Percentiles rank a stretch among this genome's conserved stretches.
phyloP scores from a whole-genome alignment of 2,329 filamentous ascomycete species.

The Aspergillus melleus region DNA sequence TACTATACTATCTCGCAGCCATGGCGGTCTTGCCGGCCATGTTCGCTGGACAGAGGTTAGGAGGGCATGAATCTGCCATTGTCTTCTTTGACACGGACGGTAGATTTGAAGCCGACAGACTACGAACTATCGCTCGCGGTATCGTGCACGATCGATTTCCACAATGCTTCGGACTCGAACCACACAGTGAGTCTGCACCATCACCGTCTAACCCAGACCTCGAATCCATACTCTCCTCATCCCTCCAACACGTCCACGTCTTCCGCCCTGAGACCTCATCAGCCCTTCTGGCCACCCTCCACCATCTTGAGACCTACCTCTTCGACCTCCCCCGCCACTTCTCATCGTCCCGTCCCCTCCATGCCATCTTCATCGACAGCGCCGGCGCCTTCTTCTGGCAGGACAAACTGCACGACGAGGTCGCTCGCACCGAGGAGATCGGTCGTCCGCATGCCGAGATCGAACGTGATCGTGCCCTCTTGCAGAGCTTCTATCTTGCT shows the following conservation, averaged over 20 bases:
- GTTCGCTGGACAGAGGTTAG: slow-evolving; percentile 31
- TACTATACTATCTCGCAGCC: slow-evolving; percentile 58
- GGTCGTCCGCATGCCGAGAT: slow-evolving; percentile 29
- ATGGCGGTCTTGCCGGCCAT: slow-evolving; percentile 51
- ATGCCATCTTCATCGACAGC: slow-evolving; percentile 56
- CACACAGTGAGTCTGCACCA: neutral
- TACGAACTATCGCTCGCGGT: slow-evolving; percentile 35
- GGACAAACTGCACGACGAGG: slow-evolving; percentile 47
- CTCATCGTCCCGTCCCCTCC: slow-evolving; percentile 49
- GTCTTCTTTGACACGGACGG: slow-evolving; percentile 58
- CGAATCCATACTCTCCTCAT: slow-evolving; percentile 33
- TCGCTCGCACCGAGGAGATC: slow-evolving; percentile 41
- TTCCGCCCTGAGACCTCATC: slow-evolving; percentile 55
- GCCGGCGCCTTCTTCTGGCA: slow-evolving; percentile 58
- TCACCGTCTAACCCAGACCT: slow-evolving; percentile 11
- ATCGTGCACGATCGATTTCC: slow-evolving; percentile 24
- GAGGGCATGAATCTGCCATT: slow-evolving; percentile 51
- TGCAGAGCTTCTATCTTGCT: slow-evolving; percentile 30
- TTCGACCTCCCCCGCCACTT: slow-evolving; percentile 44
- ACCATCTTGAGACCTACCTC: slow-evolving; percentile 51
- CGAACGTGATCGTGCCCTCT: slow-evolving; percentile 27
- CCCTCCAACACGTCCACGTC: slow-evolving; percentile 59
- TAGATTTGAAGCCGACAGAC: slow-evolving; percentile 53
- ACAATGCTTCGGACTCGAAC: neutral
- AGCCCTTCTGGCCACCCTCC: slow-evolving; percentile 52